These are phyloP conservation scores for Nicotiana obtusifolia DNA, from an alignment of 257 asterid genomes.

Conservation along the genomic window DNA sequence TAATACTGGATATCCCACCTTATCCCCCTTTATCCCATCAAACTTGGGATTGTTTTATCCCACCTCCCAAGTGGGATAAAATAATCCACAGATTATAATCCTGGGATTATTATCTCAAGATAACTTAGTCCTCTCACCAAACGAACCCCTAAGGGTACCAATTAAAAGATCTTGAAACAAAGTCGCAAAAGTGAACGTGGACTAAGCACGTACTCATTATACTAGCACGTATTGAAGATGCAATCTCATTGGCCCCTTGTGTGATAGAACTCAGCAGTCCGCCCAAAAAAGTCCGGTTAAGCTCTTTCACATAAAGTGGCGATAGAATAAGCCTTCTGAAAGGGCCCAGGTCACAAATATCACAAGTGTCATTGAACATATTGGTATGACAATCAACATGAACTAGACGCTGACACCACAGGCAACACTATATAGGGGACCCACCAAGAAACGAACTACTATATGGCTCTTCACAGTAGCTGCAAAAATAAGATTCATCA, in stretches of 20 bases:
- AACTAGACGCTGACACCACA: conserved; percentile 96
- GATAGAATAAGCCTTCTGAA: conserved; percentile 81
- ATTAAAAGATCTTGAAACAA: too few relatives aligned
- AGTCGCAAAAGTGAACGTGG: too few relatives aligned
- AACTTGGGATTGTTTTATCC: too few relatives aligned
- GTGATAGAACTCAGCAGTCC: conserved; percentile 88
- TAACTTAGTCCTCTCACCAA: too few relatives aligned
- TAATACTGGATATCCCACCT: too few relatives aligned
- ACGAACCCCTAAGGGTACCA: too few relatives aligned
- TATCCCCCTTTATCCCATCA: too few relatives aligned
- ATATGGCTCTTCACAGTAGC: conserved; percentile 97
- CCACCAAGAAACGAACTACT: conserved; percentile 89
- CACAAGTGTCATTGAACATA: conserved; percentile 80
- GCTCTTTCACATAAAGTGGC: conserved; percentile 71
- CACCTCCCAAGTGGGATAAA: too few relatives aligned
- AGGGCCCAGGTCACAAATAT: conserved; percentile 88
- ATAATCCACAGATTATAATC: too few relatives aligned
- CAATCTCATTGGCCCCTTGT: conserved; percentile 97
- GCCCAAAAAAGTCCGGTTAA: conserved; percentile 46
- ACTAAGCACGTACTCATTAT: too few relatives aligned
- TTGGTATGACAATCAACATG: conserved; percentile 94
- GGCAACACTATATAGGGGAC: conserved; percentile 96
- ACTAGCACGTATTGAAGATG: conserved; percentile 92
- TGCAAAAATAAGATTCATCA: conserved; percentile 86
- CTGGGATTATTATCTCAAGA: too few relatives aligned